A percentile compares a stretch with the other conserved stretches of the same genome.
Evolutionary conservation across 1,139 yeast species (phyloP).

Genomic region (Yamadazyma diddensiae): DNA sequence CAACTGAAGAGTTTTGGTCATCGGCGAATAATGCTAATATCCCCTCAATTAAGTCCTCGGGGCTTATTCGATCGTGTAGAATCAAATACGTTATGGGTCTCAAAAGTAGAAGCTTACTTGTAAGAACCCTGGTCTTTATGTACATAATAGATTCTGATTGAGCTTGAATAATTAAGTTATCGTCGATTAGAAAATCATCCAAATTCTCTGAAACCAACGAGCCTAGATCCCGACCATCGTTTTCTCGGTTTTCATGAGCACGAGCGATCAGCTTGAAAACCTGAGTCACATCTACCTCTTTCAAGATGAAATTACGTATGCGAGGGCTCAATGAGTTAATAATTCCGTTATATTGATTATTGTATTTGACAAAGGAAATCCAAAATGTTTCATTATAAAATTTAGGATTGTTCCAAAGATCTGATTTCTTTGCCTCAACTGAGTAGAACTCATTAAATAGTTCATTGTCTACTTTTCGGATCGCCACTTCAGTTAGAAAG

Average conservation of each 20-base stretch:
- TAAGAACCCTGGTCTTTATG: constrained; percentile 36
- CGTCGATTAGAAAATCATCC: constrained; percentile 36
- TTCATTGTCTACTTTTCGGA: constrained; percentile 44
- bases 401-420: constrained; percentile 27
- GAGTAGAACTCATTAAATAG: constrained; percentile 39
- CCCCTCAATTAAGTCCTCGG: constrained; percentile 25
- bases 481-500: constrained; percentile 48
- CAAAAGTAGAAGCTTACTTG: constrained; percentile 32
- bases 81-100: constrained; percentile 37
- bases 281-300: constrained; percentile 34
- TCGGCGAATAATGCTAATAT: constrained; percentile 18
- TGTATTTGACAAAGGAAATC: constrained; percentile 32
- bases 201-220: constrained; percentile 20
- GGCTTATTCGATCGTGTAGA: constrained; percentile 29
- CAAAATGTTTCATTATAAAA: constrained; percentile 26
- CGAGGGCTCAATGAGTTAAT: constrained; percentile 35
- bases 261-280: constrained; percentile 29
- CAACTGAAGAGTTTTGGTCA: constrained; percentile 4
- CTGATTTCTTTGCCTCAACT: constrained; percentile 13
- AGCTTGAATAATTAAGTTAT: constrained; percentile 31
- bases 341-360: constrained; percentile 41
- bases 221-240: constrained; percentile 13
- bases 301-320: constrained; percentile 33
- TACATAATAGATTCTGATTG: constrained; percentile 41
- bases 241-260: constrained; percentile 18